Evolutionary conservation across 2,329 filamentous ascomycete species (phyloP).

Genomic region (Curvularia lunata): DNA sequence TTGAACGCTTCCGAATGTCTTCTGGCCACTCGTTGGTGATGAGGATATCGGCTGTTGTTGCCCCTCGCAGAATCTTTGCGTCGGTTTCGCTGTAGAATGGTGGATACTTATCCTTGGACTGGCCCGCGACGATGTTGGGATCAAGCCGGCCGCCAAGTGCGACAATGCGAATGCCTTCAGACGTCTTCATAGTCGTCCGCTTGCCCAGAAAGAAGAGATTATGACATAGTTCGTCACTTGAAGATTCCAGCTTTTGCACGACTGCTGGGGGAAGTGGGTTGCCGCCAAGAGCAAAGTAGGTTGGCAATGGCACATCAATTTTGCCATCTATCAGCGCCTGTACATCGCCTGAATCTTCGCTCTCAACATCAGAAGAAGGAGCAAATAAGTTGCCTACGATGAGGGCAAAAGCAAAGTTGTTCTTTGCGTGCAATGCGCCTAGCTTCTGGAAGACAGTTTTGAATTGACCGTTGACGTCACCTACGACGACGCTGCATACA

Average conservation of each 20-base stretch:
- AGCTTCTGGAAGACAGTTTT: slow-evolving; percentile 80
- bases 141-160: slow-evolving; percentile 78
- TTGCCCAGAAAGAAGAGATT: slow-evolving; percentile 90
- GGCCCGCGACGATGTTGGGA: slow-evolving; percentile 63
- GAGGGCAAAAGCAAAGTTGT: slow-evolving; percentile 85
- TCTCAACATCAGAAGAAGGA: slow-evolving; percentile 51
- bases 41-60: slow-evolving; percentile 82
- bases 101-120: slow-evolving; percentile 74
- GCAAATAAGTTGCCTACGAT: slow-evolving; percentile 84
- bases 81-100: slow-evolving; percentile 80
- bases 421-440: slow-evolving; percentile 80
- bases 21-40: slow-evolving; percentile 87
- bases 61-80: slow-evolving; percentile 75
- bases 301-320: slow-evolving; percentile 77
- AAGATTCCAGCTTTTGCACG: slow-evolving; percentile 73
- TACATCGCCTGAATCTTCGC: slow-evolving; percentile 65
- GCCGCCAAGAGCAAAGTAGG: slow-evolving; percentile 86
- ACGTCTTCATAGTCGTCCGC: slow-evolving; percentile 84
- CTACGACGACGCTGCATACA: slow-evolving; percentile 74
- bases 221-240: slow-evolving; percentile 75
- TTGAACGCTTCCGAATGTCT: slow-evolving; percentile 72
- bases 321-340: slow-evolving; percentile 72
- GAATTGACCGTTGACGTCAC: slow-evolving; percentile 81
- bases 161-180: slow-evolving; percentile 87
- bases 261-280: slow-evolving; percentile 73